Evolutionary conservation across 2,329 filamentous ascomycete genomes (phyloP).

Genomic region (Colletotrichum plurivorum): DNA sequence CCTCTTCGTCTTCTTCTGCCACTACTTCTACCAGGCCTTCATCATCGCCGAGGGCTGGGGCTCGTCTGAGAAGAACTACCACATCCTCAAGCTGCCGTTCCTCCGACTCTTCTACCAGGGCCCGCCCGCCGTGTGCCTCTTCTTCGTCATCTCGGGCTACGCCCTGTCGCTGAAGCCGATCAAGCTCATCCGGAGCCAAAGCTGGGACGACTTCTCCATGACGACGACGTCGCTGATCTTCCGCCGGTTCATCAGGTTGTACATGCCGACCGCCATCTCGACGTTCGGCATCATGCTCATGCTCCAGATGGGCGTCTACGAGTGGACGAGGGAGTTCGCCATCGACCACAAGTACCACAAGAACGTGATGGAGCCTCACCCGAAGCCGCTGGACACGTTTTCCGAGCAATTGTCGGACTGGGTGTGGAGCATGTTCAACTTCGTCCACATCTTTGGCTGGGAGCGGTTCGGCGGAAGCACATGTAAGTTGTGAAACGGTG

Average conservation of each 20-base stretch:
- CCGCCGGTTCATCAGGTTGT: slow-evolving; percentile 66
- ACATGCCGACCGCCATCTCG: slow-evolving; percentile 64
- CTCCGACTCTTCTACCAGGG: slow-evolving; percentile 68
- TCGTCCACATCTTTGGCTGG: slow-evolving; percentile 67
- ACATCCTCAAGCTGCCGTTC: slow-evolving; percentile 67
- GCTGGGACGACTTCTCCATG: slow-evolving; percentile 56
- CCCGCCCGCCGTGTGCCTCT: slow-evolving; percentile 70
- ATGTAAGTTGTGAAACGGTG: slow-evolving; percentile 46
- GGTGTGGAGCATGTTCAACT: slow-evolving; percentile 62
- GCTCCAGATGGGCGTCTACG: slow-evolving; percentile 62
- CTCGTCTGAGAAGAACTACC: slow-evolving; percentile 57
- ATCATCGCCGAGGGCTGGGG: slow-evolving; percentile 66
- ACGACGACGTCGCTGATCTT: slow-evolving; percentile 66
- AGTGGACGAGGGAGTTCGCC: slow-evolving; percentile 63
- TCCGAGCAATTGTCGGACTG: slow-evolving; percentile 61
- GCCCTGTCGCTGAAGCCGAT: slow-evolving; percentile 69
- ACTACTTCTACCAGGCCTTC: slow-evolving; percentile 68
- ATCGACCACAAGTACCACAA: slow-evolving; percentile 58
- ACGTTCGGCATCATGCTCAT: slow-evolving; percentile 63
- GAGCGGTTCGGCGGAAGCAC: slow-evolving; percentile 62
- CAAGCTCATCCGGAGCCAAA: slow-evolving; percentile 58
- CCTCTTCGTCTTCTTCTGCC: slow-evolving; percentile 70
- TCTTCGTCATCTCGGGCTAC: slow-evolving; percentile 75
- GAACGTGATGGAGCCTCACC: slow-evolving; percentile 65
- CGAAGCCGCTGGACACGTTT: slow-evolving; percentile 53